A percentile compares a stretch with the other conserved stretches of the same genome.
phyloP scores from a whole-genome alignment of 2,329 filamentous ascomycete species.

The Penicillium sp. region DNA sequence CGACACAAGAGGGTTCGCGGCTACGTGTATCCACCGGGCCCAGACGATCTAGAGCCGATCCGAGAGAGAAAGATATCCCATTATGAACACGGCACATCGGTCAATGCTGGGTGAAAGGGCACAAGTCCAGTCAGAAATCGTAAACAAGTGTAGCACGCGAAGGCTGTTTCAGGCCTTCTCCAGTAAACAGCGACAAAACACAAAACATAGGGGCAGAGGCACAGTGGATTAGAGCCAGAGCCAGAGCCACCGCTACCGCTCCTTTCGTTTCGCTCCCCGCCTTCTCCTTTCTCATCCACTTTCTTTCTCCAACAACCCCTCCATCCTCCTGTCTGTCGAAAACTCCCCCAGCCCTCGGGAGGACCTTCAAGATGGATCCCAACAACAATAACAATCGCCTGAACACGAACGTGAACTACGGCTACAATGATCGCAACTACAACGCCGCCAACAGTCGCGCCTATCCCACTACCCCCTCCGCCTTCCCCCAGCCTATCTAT shows the following conservation, averaged over 20 bases:
- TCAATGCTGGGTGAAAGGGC: too few species aligned
- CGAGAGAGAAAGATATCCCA: too few species aligned
- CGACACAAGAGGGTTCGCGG: neutral
- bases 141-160: neutral
- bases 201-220: neutral
- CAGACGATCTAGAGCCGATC: constrained; percentile 4
- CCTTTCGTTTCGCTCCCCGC: constrained; percentile 27
- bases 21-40: constrained; percentile 3
- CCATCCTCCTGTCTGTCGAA: constrained; percentile 19
- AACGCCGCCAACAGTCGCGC: constrained; percentile 67
- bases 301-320: constrained; percentile 5
- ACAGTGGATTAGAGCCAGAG: constrained; percentile 24
- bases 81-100: neutral
- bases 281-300: constrained; percentile 19
- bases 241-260: constrained; percentile 34
- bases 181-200: neutral
- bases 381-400: constrained; percentile 63
- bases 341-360: too few species aligned
- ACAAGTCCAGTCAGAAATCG: neutral
- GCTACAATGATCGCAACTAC: constrained; percentile 66
- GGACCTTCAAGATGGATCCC: constrained; percentile 59
- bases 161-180: neutral
- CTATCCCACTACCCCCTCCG: constrained; percentile 89
- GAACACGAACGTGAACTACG: constrained; percentile 55
- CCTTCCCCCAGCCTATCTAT: constrained; percentile 90